These are phyloP conservation scores for Diospyros kaki DNA, from an alignment of 148 eudicot species.

Conservation along the genomic window DNA sequence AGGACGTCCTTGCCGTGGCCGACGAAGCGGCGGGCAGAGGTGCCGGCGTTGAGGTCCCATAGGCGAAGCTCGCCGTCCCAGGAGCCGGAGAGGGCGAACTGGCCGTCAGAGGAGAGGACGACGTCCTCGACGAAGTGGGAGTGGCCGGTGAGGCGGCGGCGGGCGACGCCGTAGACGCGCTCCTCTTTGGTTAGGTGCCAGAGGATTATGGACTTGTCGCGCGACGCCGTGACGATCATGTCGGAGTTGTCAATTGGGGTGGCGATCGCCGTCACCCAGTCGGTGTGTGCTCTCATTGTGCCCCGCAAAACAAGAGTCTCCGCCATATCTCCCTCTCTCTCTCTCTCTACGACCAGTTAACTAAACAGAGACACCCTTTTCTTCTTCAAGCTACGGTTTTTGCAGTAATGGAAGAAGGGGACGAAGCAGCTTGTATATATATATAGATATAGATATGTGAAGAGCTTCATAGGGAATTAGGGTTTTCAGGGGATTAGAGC, in stretches of 20 bases:
- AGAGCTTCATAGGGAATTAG: too few species aligned
- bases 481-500: too few species aligned
- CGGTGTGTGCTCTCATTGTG: constrained; percentile 60
- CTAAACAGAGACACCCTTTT: too few species aligned
- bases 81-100: constrained; percentile 78
- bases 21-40: constrained; percentile 74
- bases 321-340: constrained; percentile 19
- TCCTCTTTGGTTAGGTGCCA: constrained; percentile 50
- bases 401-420: too few species aligned
- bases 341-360: not conserved
- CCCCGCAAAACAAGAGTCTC: constrained; percentile 41
- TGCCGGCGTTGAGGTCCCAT: constrained; percentile 73
- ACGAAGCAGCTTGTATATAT: too few species aligned
- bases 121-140: constrained; percentile 82
- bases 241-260: constrained; percentile 57
- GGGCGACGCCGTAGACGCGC: constrained; percentile 50
- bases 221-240: constrained; percentile 47
- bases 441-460: too few species aligned
- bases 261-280: constrained; percentile 61
- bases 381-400: too few species aligned
- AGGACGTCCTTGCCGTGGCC: constrained; percentile 86
- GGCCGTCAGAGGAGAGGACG: constrained; percentile 75
- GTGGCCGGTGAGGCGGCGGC: constrained; percentile 73
- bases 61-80: constrained; percentile 90
- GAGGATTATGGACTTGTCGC: constrained; percentile 51